Percentiles rank a stretch among this genome's conserved stretches.
Conservation (phyloP, 441 rosid species). For the Euphorbia neoarborescens region DNA sequence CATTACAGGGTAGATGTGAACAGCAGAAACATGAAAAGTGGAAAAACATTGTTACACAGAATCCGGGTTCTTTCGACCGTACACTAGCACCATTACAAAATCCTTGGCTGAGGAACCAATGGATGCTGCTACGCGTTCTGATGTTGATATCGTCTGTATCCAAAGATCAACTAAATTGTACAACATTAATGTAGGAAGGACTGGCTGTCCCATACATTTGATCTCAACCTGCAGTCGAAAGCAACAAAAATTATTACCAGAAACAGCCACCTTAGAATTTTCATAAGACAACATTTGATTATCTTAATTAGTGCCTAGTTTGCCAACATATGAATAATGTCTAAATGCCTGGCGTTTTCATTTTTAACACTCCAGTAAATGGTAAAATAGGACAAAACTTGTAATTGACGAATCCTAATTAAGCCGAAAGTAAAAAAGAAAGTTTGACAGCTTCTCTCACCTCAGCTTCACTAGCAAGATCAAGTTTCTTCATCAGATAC, state of each 20-base stretch:
- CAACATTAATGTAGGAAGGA: constrained; percentile 56
- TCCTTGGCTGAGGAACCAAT: constrained; percentile 81
- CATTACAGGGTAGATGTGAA: neutral
- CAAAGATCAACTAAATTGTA: constrained; percentile 62
- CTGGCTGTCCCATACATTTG: constrained; percentile 75
- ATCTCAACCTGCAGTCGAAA: constrained; percentile 59
- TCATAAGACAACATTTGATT: neutral
- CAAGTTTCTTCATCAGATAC: constrained; percentile 77
- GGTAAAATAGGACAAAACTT: neutral
- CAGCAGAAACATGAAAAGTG: constrained; percentile 11
- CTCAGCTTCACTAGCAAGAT: constrained; percentile 73
- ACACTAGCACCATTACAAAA: constrained; percentile 75
- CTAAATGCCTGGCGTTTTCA: neutral
- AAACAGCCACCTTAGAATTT: neutral
- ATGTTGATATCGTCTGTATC: constrained; percentile 46
- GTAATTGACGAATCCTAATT: neutral
- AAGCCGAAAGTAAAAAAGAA: neutral
- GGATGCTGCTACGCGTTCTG: constrained; percentile 45
- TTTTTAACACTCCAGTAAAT: neutral
- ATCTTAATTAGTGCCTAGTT: neutral
- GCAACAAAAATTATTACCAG: neutral
- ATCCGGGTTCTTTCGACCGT: constrained; percentile 46
- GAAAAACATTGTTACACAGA: constrained; percentile 9
- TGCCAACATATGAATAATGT: neutral
- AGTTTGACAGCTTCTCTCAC: constrained; percentile 32